Evolutionary conservation across 371 early-diverging fungal species (phyloP), one percentile per base, ranked within the genome.

Genomic region (Mortierella sp.): DNA sequence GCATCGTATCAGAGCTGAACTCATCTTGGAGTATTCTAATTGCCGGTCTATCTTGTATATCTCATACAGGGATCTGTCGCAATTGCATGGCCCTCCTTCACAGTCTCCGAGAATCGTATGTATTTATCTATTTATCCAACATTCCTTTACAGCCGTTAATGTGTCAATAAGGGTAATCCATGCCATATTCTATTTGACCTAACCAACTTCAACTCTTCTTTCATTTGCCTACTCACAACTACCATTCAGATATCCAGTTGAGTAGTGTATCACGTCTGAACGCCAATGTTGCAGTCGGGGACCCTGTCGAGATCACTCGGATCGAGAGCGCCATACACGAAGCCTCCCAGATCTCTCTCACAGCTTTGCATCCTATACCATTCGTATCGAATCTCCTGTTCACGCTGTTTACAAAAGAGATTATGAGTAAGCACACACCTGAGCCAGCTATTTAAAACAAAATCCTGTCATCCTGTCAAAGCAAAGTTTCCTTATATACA

Each of bases 11-110:
- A 30, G 26, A 26, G 26, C 26, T 51, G 10, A 16, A 24, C 52
- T 52, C 20, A 24, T 22, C 52, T 20, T n/a, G 52, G 52, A 24
- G 35, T 35, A 35, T 35, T 35, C 35, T 35, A 35, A 22, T 9
- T 22, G 20, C 20, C 4, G 18, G 10, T n/a, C 55, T 8, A 55
- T 16, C 12, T 24, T n/a, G 9, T 52, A 52, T 52, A 26, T n/a
- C 47, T 9, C 2, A 12, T 18, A 68, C 68, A 85, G 85, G 78
- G 79, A 35, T 77, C 81, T 5, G 79, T 88, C 30, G 84, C 84
- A 3, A 72, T 86, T 18, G 88, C 87, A 11, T 88, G 88, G 88
- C 88, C 88, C 5, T 86, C 85, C 11, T 72, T 87, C 49, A 83
- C 83, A 5, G 71, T 87, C 3, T 43, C 74, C 1, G 83, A 76